Evolutionary conservation across 176 grass and related monocot genomes (phyloP).

Genomic region (Alopecurus myosuroides): DNA sequence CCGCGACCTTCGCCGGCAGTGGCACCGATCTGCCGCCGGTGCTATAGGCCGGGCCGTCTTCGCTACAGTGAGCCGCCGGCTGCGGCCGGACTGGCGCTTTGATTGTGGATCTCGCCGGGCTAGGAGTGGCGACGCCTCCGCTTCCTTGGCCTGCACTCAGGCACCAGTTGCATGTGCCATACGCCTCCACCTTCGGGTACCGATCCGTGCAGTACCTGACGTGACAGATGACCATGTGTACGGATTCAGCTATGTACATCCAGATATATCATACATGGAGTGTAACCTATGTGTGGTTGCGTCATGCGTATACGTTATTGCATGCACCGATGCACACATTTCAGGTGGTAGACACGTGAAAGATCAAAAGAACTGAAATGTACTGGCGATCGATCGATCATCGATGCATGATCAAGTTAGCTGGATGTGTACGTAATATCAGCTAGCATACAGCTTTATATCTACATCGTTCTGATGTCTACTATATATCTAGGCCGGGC

Average conservation of each 20-base stretch:
- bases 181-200: conserved; percentile 75
- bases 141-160: conserved; percentile 41
- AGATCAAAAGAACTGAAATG: not conserved
- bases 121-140: conserved; percentile 1
- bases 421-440: not conserved
- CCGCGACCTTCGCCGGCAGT: conserved; percentile 34
- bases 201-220: conserved; percentile 85
- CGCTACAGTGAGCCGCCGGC: not conserved
- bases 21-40: not conserved
- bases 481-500: not conserved
- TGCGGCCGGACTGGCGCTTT: not conserved
- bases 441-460: not conserved
- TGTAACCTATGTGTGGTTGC: not conserved
- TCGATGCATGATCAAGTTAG: not conserved
- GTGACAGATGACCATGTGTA: not conserved
- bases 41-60: not conserved
- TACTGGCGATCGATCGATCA: not conserved
- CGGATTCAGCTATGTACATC: not conserved
- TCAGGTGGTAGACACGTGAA: not conserved
- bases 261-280: not conserved
- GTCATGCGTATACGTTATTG: conserved; percentile 16
- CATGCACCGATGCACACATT: conserved; percentile 26
- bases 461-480: conserved; percentile 5
- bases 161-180: conserved; percentile 90
- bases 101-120: conserved; percentile 22